Percentiles rank a stretch among this genome's conserved stretches.
Conservation (phyloP, 1,284 basidiomycete species). For the Gymnopus androsaceus region DNA sequence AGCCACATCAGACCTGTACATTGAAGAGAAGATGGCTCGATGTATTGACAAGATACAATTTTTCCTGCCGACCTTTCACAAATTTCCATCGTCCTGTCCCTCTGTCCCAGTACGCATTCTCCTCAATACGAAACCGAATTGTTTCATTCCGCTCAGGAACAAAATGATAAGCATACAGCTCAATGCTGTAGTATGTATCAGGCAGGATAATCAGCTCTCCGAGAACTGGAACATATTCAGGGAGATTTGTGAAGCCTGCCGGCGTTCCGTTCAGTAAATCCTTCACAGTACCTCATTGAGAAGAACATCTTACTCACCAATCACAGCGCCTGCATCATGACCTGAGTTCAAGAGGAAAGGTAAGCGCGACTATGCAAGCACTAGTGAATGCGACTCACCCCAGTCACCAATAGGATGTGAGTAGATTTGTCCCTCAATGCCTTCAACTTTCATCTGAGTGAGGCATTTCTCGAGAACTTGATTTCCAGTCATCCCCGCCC, state of each 20-base stretch:
- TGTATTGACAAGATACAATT: constrained; percentile 43
- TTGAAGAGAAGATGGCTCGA: constrained; percentile 15
- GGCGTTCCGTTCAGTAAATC: neutral
- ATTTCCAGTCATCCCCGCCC: constrained; percentile 48
- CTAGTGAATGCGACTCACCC: constrained; percentile 32
- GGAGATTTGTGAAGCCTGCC: constrained; percentile 49
- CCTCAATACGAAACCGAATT: constrained; percentile 47
- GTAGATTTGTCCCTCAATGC: constrained; percentile 51
- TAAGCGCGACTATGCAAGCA: no score
- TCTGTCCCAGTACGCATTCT: constrained; percentile 50
- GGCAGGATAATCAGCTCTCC: constrained; percentile 47
- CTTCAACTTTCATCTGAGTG: constrained; percentile 43
- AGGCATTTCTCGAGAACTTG: constrained; percentile 43
- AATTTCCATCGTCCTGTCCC: constrained; percentile 44
- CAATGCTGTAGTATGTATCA: constrained; percentile 53
- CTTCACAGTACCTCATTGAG: neutral
- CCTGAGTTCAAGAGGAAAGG: neutral
- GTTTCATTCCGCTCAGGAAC: constrained; percentile 52
- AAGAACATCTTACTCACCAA: constrained; percentile 43
- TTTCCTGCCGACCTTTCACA: constrained; percentile 51
- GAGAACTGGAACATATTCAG: constrained; percentile 44
- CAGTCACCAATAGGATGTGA: constrained; percentile 58
- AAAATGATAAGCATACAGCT: constrained; percentile 51
- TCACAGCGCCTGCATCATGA: constrained; percentile 54
- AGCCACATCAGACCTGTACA: constrained; percentile 1